Base-by-base conservation (phyloP, 352 stramenopile species). In the Blastocystis sp. region DNA sequence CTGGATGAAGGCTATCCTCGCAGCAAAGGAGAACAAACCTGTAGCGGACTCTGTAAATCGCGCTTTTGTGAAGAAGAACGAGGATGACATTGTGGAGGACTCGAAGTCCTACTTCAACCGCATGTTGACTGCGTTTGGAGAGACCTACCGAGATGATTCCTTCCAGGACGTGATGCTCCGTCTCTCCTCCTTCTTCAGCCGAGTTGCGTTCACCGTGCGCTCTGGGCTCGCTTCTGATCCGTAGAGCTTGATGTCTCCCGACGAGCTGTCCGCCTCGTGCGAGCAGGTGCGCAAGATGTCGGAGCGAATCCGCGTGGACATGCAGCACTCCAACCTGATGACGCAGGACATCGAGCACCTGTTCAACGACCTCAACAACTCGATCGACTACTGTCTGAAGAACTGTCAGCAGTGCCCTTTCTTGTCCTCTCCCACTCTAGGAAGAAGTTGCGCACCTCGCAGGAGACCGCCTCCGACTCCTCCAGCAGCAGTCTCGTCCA, bases 11-110 rank as follows among this genome's bases (percentile, higher is more conserved):
- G 76, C 76, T 5, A 79, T 88, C 50, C 16, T 45, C 0, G 76
- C 76, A 24, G 76, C 76, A 16, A 88, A 88, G 64, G 76, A 88
- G 64, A 76, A 76, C 47, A 88, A 76, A 47, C 76, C 76, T 24
- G 47, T 88, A n/a, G 39, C 76, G 3, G 76, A 88, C 43, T 88
- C 76, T 34, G 64, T 62, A 45, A 88, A 73, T 37, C 76, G 64
- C 24, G 76, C 64, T 6, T 88, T 88, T 78, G 55, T 76, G 3
- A 88, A 59, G 64, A 88, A 76, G 59, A 62, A 88, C 39, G 76
- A 88, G 11, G 76, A 88, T 20, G 70, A 81, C 55, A 3, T 64
- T 0, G 26, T 81, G 34, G 70, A 81, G 45, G 70, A 81, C 39
- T 81, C 70, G 4, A 81, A 64, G 70, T 26, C 50, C 45, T 81